phyloP scores from a whole-genome alignment of 257 asterid species.

The Salvia splendens region DNA sequence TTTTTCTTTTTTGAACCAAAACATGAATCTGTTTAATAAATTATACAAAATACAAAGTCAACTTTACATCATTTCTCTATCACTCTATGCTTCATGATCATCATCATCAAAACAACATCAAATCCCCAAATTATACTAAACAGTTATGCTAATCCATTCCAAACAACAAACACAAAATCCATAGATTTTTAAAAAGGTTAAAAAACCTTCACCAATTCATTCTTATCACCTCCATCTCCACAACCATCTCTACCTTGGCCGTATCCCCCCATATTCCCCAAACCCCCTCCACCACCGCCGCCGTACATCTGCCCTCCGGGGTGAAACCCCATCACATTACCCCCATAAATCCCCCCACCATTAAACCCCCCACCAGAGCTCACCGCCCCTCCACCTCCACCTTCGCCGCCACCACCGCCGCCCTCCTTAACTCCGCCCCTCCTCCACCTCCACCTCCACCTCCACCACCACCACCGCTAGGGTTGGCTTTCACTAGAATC shows the following conservation, averaged over 20 bases:
- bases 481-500: no score
- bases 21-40: conserved; percentile 25
- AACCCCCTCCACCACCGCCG: conserved; percentile 30
- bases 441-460: conserved; percentile 59
- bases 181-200: not conserved
- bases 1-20: no score
- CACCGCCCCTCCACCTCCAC: conserved; percentile 30
- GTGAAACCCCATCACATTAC: conserved; percentile 42
- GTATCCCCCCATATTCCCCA: conserved; percentile 40
- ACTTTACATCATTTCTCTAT: conserved; percentile 32
- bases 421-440: conserved; percentile 40
- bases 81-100: conserved; percentile 26
- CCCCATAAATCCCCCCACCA: conserved; percentile 43
- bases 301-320: conserved; percentile 46
- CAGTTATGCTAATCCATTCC: conserved; percentile 19
- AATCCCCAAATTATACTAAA: conserved; percentile 9
- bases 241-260: conserved; percentile 40
- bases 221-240: conserved; percentile 36
- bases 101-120: conserved; percentile 6
- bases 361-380: conserved; percentile 34
- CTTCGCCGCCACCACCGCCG: conserved; percentile 38
- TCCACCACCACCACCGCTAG: no score
- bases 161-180: conserved; percentile 22
- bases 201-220: conserved; percentile 29
- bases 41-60: conserved; percentile 30